Evolutionary conservation across 2,329 filamentous ascomycete species (phyloP).

Genomic region (Arthrinium phaeospermum): DNA sequence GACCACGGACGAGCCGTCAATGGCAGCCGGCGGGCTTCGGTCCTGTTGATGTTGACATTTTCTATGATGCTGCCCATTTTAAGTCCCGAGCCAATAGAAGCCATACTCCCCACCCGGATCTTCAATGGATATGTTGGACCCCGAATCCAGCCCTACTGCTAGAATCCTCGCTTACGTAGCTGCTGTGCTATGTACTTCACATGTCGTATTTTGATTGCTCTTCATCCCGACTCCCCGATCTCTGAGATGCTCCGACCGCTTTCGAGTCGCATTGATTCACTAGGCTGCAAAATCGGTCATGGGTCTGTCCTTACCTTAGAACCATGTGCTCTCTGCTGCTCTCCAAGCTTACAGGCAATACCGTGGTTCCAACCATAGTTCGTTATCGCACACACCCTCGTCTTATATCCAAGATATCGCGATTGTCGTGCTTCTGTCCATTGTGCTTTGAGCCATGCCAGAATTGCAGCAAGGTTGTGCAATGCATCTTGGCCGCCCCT

Average conservation of each 20-base stretch:
- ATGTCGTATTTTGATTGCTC: background rate
- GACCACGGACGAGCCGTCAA: background rate
- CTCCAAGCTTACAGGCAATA: background rate
- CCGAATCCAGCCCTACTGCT: constrained; percentile 8
- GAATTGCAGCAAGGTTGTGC: background rate
- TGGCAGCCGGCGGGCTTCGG: background rate
- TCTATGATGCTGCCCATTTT: constrained; percentile 13
- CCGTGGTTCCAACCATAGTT: background rate
- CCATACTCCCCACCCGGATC: constrained; percentile 5
- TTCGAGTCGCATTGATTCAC: background rate
- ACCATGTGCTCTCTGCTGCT: background rate
- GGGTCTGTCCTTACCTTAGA: too few relatives aligned
- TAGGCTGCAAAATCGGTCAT: background rate
- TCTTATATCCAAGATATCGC: background rate
- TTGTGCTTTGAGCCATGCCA: background rate
- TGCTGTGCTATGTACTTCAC: constrained; percentile 10
- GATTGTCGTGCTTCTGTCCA: background rate
- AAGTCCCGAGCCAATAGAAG: constrained; percentile 15
- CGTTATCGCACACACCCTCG: background rate
- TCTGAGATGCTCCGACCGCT: background rate
- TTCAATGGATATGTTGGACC: constrained; percentile 7
- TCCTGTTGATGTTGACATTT: background rate
- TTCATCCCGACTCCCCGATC: background rate
- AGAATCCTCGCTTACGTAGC: background rate
- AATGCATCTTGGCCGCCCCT: background rate